These are phyloP conservation scores for Chytriomyces sp. DNA, from an alignment of 192 early-diverging fungal genomes.

Conservation along the genomic window DNA sequence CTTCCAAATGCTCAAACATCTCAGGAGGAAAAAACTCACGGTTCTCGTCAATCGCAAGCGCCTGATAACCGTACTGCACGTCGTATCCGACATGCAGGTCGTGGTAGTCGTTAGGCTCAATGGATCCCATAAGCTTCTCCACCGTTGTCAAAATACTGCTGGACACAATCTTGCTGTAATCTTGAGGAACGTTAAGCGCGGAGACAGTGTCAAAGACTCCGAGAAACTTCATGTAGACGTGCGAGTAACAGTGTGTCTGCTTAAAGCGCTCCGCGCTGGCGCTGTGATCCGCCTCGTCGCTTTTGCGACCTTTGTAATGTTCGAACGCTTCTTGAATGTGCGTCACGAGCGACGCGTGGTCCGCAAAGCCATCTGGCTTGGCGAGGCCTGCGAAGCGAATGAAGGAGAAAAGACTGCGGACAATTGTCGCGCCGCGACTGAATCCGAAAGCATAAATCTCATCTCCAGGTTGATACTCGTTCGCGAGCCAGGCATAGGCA, in stretches of 20 bases:
- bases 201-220: constrained; percentile 24
- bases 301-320: constrained; percentile 11
- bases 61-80: constrained; percentile 31
- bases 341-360: constrained; percentile 5
- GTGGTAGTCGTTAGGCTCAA: constrained; percentile 2
- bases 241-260: constrained; percentile 8
- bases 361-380: neutral
- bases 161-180: neutral
- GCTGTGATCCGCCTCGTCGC: neutral
- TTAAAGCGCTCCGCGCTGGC: neutral
- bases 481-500: constrained; percentile 28
- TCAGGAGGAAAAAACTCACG: constrained; percentile 22
- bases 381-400: constrained; percentile 23
- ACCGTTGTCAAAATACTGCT: neutral
- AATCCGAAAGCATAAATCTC: constrained; percentile 32
- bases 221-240: constrained; percentile 25
- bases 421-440: constrained; percentile 26
- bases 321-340: constrained; percentile 14
- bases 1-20: constrained; percentile 3
- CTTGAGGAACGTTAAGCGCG: constrained; percentile 10
- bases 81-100: constrained; percentile 4
- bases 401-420: constrained; percentile 28
- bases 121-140: neutral
- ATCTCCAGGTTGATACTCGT: constrained; percentile 6
- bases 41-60: constrained; percentile 27